Conservation (phyloP, 2,329 filamentous ascomycete genomes). For the Dothiorella sarmentorum region DNA sequence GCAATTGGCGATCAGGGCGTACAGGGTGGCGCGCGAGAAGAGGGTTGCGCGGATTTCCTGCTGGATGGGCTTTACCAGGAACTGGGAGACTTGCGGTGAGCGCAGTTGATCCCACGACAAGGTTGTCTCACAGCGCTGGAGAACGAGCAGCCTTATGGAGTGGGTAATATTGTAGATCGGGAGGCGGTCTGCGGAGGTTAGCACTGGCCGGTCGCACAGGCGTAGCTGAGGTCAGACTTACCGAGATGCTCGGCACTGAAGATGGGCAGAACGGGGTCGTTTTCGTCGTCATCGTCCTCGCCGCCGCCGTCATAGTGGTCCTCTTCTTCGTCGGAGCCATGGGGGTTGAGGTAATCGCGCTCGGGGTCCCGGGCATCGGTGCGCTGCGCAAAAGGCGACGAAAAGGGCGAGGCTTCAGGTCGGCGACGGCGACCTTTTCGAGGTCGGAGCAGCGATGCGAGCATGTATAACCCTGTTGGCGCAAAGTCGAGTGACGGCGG, state of each 20-base stretch:
- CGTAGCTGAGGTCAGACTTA: constrained; percentile 22
- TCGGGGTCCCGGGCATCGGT: constrained; percentile 25
- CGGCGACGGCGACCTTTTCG: constrained; percentile 26
- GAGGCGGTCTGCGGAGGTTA: constrained; percentile 63
- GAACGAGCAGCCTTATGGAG: constrained; percentile 79
- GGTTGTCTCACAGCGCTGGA: constrained; percentile 83
- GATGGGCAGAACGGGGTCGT: constrained; percentile 39
- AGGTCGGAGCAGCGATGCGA: constrained; percentile 35
- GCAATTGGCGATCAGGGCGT: constrained; percentile 89
- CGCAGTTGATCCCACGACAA: constrained; percentile 92
- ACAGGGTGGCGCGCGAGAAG: constrained; percentile 81
- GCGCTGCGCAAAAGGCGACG: constrained; percentile 28
- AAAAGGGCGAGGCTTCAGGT: constrained; percentile 36
- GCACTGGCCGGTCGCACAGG: constrained; percentile 20
- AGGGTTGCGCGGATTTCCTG: constrained; percentile 80
- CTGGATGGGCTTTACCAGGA: constrained; percentile 92
- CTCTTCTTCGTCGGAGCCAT: constrained; percentile 24
- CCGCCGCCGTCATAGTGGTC: constrained; percentile 31
- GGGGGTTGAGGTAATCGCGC: constrained; percentile 24
- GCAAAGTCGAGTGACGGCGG: constrained; percentile 15
- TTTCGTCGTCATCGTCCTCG: constrained; percentile 26
- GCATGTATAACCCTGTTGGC: constrained; percentile 30
- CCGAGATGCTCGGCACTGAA: constrained; percentile 37
- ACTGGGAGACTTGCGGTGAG: constrained; percentile 94
- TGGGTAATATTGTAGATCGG: constrained; percentile 91